Conservation (phyloP, 2,329 filamentous ascomycete genomes). For the Hypoxylon sp. region DNA sequence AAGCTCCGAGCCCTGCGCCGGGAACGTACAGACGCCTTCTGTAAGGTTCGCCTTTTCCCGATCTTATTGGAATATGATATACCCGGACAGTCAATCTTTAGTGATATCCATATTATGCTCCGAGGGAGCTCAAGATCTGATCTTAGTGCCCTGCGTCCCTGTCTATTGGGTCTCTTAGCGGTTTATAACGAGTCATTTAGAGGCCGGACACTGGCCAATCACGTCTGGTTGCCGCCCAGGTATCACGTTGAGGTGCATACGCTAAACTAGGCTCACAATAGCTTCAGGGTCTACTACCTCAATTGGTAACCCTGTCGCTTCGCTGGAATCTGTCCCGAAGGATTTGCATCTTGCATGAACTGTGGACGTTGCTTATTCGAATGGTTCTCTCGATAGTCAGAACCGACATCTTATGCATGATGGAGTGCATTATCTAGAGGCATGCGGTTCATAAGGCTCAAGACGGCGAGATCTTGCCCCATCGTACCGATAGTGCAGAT, state of each 20-base stretch:
- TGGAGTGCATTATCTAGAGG: background rate
- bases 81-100: slow-evolving; percentile 13
- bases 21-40: slow-evolving; percentile 26
- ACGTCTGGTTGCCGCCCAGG: background rate
- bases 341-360: slow-evolving; percentile 21
- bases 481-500: slow-evolving; percentile 4
- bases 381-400: slow-evolving; percentile 4
- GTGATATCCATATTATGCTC: slow-evolving; percentile 7
- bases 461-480: slow-evolving; percentile 13
- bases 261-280: slow-evolving; percentile 33
- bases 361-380: slow-evolving; percentile 27
- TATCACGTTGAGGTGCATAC: slow-evolving; percentile 7
- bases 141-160: slow-evolving; percentile 10
- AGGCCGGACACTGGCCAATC: slow-evolving; percentile 14
- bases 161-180: slow-evolving; percentile 23
- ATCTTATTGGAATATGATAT: slow-evolving; percentile 22
- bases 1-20: slow-evolving; percentile 37
- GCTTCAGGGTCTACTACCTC: slow-evolving; percentile 19
- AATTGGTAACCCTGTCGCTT: slow-evolving; percentile 15
- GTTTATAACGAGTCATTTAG: slow-evolving; percentile 6
- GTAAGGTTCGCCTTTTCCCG: slow-evolving; percentile 2
- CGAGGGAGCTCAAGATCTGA: slow-evolving; percentile 20
- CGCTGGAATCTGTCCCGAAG: background rate
- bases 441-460: slow-evolving; percentile 4
- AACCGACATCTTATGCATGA: slow-evolving; percentile 15